A percentile compares a stretch with the other conserved stretches of the same genome.
These are phyloP conservation scores for Thelephora terrestris DNA, from an alignment of 1,284 basidiomycete species.

Conservation along the genomic window DNA sequence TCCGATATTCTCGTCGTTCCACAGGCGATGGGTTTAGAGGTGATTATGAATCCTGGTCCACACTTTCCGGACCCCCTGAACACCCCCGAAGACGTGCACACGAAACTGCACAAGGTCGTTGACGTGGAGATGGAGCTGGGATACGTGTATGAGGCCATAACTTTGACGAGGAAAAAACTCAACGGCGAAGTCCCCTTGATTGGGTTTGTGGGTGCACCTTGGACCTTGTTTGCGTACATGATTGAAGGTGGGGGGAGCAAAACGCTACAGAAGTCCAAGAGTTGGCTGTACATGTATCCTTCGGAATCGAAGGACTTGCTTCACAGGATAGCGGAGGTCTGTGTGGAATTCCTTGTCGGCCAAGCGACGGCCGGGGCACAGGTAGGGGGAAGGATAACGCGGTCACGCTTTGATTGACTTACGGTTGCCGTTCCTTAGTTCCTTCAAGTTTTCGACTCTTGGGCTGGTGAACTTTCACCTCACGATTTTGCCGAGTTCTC, in stretches of 20 bases:
- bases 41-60: conserved; percentile 89
- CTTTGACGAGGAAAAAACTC: conserved; percentile 66
- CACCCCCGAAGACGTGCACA: conserved; percentile 59
- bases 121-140: conserved; percentile 76
- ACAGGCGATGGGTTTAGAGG: conserved; percentile 91
- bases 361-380: conserved; percentile 92
- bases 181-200: conserved; percentile 86
- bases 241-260: conserved; percentile 88
- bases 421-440: conserved; percentile 37
- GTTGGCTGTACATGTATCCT: conserved; percentile 87
- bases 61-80: conserved; percentile 77
- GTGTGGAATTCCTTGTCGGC: conserved; percentile 79
- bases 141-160: conserved; percentile 89
- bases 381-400: conserved; percentile 39
- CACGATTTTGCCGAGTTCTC: conserved; percentile 77
- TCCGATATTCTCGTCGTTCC: conserved; percentile 94
- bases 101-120: conserved; percentile 48
- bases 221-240: conserved; percentile 97
- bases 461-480: conserved; percentile 84
- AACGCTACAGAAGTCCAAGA: conserved; percentile 81
- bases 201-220: conserved; percentile 92
- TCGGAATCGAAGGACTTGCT: conserved; percentile 73
- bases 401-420: neutral
- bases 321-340: conserved; percentile 71
- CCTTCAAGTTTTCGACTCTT: conserved; percentile 93